Percentiles rank a stretch among this genome's conserved stretches.
Evolutionary conservation across 2,329 filamentous ascomycete species (phyloP).

Genomic region (Alternaria alternata): DNA sequence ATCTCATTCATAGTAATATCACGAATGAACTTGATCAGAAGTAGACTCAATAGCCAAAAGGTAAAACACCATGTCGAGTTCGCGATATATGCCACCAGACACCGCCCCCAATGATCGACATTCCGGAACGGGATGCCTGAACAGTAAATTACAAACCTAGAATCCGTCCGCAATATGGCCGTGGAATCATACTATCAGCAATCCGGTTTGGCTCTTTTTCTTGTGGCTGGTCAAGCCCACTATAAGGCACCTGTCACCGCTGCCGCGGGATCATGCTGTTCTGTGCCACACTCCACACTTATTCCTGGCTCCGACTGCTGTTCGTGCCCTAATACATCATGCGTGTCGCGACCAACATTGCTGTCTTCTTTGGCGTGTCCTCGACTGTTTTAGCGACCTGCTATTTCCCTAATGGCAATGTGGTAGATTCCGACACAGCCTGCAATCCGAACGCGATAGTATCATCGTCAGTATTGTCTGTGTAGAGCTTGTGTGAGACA

Average conservation of each 20-base stretch:
- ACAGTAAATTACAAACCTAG: not conserved
- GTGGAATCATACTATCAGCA: not conserved
- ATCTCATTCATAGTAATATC: not conserved
- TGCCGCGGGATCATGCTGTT: not conserved
- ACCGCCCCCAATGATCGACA: constrained; percentile 3
- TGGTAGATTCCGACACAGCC: constrained; percentile 21
- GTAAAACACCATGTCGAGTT: not conserved
- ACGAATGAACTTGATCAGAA: not conserved
- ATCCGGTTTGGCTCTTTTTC: constrained; percentile 2
- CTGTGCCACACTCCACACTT: not conserved
- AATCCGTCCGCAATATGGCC: not conserved
- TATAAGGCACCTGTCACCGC: constrained; percentile 8
- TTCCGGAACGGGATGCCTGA: not conserved
- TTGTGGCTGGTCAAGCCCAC: not conserved
- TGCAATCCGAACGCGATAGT: constrained; percentile 29
- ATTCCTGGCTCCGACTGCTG: not conserved
- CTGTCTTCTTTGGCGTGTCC: not conserved
- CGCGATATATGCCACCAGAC: not conserved
- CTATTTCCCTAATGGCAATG: constrained; percentile 27
- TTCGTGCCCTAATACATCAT: not conserved
- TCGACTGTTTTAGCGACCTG: constrained; percentile 20
- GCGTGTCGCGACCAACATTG: not conserved
- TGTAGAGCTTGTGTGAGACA: not conserved
- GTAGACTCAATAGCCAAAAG: not conserved
- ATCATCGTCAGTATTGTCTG: constrained; percentile 14